phyloP scores from a whole-genome alignment of 192 early-diverging fungal species.

The Lunasporangiospora selenospora region DNA sequence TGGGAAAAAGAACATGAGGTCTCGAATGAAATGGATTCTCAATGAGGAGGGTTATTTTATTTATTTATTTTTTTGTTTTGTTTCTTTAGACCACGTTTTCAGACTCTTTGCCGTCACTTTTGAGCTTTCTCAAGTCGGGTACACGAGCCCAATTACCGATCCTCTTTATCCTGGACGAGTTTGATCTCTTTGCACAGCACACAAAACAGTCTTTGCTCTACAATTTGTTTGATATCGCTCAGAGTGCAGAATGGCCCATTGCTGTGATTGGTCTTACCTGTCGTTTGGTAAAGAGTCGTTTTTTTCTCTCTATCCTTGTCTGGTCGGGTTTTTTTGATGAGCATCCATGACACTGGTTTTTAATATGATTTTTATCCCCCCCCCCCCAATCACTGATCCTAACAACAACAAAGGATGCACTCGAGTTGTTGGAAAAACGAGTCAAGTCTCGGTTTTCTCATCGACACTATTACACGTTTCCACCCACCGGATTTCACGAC shows the following conservation, averaged over 20 bases:
- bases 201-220: slow-evolving; percentile 94
- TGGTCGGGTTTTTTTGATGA: not conserved
- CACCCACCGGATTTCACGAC: slow-evolving; percentile 58
- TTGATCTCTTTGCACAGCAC: slow-evolving; percentile 92
- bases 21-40: no score
- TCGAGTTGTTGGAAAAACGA: slow-evolving; percentile 90
- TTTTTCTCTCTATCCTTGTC: not conserved
- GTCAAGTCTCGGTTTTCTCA: slow-evolving; percentile 96
- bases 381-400: no score
- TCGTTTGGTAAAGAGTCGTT: slow-evolving; percentile 57
- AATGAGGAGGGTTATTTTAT: no score
- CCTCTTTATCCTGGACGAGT: slow-evolving; percentile 92
- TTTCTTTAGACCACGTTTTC: slow-evolving; percentile 67
- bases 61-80: slow-evolving; percentile 15
- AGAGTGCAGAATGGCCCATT: slow-evolving; percentile 83
- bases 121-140: slow-evolving; percentile 68
- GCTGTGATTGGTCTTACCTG: slow-evolving; percentile 87
- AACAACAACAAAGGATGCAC: slow-evolving; percentile 67
- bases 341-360: not conserved
- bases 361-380: no score
- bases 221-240: slow-evolving; percentile 91
- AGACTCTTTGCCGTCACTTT: slow-evolving; percentile 69
- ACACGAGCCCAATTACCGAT: slow-evolving; percentile 64
- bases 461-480: slow-evolving; percentile 77
- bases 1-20: not conserved